Percentiles rank a stretch among this genome's conserved stretches.
Evolutionary conservation across 805 yeast genomes (phyloP).

Genomic region (Blastobotrys peoriensis): DNA sequence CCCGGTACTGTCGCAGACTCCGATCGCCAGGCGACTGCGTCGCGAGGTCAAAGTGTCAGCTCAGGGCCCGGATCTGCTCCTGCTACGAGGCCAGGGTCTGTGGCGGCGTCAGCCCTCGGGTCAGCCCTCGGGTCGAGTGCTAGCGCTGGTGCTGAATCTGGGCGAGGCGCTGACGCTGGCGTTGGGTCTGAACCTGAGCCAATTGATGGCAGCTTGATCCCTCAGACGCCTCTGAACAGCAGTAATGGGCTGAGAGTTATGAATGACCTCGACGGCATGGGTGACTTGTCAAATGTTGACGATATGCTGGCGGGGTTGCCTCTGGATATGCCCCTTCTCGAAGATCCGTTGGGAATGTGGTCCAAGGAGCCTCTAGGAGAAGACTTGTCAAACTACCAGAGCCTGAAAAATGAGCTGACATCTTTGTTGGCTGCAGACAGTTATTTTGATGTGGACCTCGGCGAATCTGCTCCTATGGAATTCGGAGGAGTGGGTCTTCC

Average conservation of each 20-base stretch:
- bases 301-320: neutral
- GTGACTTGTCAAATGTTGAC: neutral
- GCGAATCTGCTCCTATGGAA: neutral
- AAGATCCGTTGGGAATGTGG: neutral
- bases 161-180: neutral
- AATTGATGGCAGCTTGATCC: neutral
- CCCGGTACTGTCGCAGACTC: conserved; percentile 1
- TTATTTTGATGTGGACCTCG: neutral
- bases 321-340: neutral
- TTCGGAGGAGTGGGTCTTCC: no score
- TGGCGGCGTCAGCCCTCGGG: no score
- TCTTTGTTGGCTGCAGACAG: conserved; percentile 13
- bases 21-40: neutral
- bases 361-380: neutral
- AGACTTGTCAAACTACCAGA: conserved; percentile 6
- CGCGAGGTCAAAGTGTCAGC: neutral
- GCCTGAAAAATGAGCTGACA: conserved; percentile 16
- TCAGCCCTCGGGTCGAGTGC: no score
- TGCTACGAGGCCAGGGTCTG: neutral
- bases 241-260: no score
- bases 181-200: neutral
- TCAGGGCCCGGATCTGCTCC: neutral
- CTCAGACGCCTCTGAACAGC: neutral
- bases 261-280: neutral
- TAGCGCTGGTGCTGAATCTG: neutral